Evolutionary conservation across 176 grass and related monocot genomes (phyloP).

Genomic region (Bolboschoenus planiculmis): DNA sequence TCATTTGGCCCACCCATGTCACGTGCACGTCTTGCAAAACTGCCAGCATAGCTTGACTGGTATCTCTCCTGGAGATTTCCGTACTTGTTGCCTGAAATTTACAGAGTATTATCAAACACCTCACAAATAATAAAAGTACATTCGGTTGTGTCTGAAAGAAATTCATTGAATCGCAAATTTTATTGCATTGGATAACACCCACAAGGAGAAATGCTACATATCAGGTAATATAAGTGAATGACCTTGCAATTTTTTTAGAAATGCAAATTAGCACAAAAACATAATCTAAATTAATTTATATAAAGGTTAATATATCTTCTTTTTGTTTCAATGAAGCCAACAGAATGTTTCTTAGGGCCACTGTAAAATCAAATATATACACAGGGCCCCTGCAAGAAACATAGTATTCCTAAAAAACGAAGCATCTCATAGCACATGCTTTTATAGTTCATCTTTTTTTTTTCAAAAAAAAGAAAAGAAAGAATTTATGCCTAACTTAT

Average conservation of each 20-base stretch:
- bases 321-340: neutral
- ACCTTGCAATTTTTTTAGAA: neutral
- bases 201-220: neutral
- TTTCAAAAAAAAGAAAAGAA: neutral
- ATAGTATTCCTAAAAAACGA: neutral
- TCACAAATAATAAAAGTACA: neutral
- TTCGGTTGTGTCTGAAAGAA: neutral
- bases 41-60: conserved; percentile 72
- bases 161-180: neutral
- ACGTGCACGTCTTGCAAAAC: conserved; percentile 47
- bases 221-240: neutral
- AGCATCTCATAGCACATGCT: neutral
- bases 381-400: neutral
- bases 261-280: neutral
- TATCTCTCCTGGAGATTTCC: conserved; percentile 53
- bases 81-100: conserved; percentile 33
- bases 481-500: neutral
- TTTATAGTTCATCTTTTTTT: neutral
- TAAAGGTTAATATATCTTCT: neutral
- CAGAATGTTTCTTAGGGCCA: neutral
- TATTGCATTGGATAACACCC: neutral
- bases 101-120: neutral
- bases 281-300: neutral
- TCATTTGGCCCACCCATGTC: conserved; percentile 47
- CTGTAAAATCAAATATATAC: neutral